Evolutionary conservation across 2,329 filamentous ascomycete genomes (phyloP), one percentile per base, ranked within the genome.

Genomic region (Fusarium nurragi): DNA sequence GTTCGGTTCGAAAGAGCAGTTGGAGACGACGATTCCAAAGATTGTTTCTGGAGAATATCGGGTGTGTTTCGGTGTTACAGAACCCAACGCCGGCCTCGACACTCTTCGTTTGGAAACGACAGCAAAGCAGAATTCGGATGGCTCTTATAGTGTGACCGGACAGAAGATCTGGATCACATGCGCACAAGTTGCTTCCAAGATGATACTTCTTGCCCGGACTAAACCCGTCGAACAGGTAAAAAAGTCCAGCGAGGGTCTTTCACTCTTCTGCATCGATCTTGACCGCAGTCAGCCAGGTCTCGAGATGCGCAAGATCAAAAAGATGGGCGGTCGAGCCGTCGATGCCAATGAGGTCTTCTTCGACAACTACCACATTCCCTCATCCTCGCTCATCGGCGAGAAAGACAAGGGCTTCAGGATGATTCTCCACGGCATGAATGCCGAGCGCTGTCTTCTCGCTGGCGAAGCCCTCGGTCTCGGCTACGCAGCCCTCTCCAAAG

Each of bases 131-230:
- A 71, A 75, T 34, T 53, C 61, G 4, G 84, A 87, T 19, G 85
- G 85, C 14, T 83, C 80, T 5, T 96, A 94, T 73, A 80, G 78
- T 2, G 83, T 96, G 12, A 86, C 86, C 0, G 92, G 92, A 0
- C 91, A 94, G 74, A 96, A 96, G 78, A 94, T 94, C 52, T 96
- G 92, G 92, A 96, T 95, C 52, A 92, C 91, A 0, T 94, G 88
- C 50, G 92, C 92, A 0, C 91, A 96, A 74, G 90, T 94, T 1
- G 92, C 92, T 0, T 83, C 84, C 5, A 92, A 92, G 71, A 96
- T 96, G 92, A 88, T 96, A 5, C 82, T 96, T 0, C 83, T 97
- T 0, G 91, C 91, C 0, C 86, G 92, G 2, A 96, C 92, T 0
- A 92, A 88, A 0, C 85, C 90, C 0, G 67, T 89, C 0, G 88